Percentiles rank a stretch among this genome's conserved stretches.
Conservation (phyloP, 768 basidiomycete species). For the Macrolepiota albuminosa region DNA sequence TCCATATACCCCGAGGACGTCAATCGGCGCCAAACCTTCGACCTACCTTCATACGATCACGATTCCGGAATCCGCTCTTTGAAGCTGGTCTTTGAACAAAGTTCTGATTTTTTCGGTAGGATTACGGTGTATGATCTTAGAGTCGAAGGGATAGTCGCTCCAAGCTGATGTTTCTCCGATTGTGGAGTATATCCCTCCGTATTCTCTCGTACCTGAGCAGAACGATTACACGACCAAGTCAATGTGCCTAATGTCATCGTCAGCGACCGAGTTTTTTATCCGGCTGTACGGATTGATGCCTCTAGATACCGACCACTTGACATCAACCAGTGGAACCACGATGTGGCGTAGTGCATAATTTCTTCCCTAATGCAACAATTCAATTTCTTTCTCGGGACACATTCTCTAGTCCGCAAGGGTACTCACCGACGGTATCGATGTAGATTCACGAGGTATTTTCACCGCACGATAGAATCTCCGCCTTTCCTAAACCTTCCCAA, state of each 20-base stretch:
- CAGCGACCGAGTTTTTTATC: too few relatives aligned
- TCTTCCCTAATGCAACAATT: background rate
- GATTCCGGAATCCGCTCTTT: conserved; percentile 37
- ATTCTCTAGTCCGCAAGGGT: background rate
- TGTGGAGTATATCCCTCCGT: too few relatives aligned
- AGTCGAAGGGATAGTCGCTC: conserved; percentile 7
- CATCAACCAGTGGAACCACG: background rate
- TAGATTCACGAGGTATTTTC: background rate
- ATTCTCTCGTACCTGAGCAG: too few relatives aligned
- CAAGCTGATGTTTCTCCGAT: background rate
- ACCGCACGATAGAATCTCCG: too few relatives aligned
- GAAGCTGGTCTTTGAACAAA: conserved; percentile 52
- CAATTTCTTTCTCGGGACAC: background rate
- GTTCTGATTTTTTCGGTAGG: conserved; percentile 8
- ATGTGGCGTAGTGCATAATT: background rate
- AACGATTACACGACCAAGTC: background rate
- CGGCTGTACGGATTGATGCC: background rate
- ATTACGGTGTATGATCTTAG: conserved; percentile 15
- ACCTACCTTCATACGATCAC: conserved; percentile 31
- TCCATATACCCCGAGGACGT: conserved; percentile 76
- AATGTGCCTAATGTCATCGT: background rate
- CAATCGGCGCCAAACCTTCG: conserved; percentile 68
- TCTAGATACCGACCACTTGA: background rate
- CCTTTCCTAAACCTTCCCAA: too few relatives aligned
- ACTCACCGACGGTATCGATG: background rate